phyloP scores from a whole-genome alignment of 2,329 filamentous ascomycete species.

The Aspergillus pseudoterreus region DNA sequence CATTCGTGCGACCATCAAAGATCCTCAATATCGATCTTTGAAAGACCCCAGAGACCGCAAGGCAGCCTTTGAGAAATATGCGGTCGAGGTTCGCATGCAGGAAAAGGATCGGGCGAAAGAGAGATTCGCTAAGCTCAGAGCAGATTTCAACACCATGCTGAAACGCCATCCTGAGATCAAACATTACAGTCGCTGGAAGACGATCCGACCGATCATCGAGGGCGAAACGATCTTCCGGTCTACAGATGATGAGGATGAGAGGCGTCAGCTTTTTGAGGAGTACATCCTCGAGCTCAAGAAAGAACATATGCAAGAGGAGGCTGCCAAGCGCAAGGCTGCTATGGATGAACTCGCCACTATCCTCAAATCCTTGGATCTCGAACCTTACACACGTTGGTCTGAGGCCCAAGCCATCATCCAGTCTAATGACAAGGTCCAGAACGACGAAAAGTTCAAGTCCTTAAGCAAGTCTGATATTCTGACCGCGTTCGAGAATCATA shows the following conservation, averaged over 20 bases:
- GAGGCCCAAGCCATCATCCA: constrained; percentile 82
- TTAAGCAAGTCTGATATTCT: constrained; percentile 87
- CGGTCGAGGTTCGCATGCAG: constrained; percentile 80
- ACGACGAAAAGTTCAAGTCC: constrained; percentile 78
- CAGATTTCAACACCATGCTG: constrained; percentile 95
- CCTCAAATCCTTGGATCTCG: constrained; percentile 74
- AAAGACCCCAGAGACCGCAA: constrained; percentile 90
- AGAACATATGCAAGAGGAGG: constrained; percentile 71
- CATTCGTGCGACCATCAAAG: constrained; percentile 79
- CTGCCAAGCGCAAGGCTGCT: constrained; percentile 68
- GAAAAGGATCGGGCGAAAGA: constrained; percentile 95
- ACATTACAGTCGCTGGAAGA: constrained; percentile 96
- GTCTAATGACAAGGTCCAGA: constrained; percentile 70
- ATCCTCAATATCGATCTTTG: constrained; percentile 87
- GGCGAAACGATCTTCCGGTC: constrained; percentile 93
- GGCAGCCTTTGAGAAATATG: constrained; percentile 91
- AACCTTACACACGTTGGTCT: constrained; percentile 92
- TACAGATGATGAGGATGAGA: constrained; percentile 81
- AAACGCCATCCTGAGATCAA: constrained; percentile 96
- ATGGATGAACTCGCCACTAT: constrained; percentile 79
- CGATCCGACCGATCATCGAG: constrained; percentile 87
- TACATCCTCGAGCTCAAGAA: constrained; percentile 85
- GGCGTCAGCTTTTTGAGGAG: constrained; percentile 86
- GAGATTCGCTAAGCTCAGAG: constrained; percentile 81
- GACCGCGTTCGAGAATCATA: constrained; percentile 89